phyloP scores from a whole-genome alignment of 2,329 filamentous ascomycete genomes.

The Penicillium thymicola region DNA sequence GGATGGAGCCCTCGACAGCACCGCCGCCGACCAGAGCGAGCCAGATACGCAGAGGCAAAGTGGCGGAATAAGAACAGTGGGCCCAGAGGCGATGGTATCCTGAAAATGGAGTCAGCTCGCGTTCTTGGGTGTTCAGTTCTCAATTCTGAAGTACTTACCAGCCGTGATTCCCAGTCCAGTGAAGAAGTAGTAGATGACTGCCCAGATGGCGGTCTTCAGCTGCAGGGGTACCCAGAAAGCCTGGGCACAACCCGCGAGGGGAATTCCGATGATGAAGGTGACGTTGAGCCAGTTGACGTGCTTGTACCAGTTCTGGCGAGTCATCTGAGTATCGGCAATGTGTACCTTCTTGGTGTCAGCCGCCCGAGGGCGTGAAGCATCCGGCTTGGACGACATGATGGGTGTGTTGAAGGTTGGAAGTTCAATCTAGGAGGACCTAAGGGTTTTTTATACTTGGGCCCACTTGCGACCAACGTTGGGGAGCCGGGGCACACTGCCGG shows the following conservation, averaged over 20 bases:
- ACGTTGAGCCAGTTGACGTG: conserved; percentile 94
- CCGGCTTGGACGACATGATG: conserved; percentile 39
- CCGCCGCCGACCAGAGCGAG: conserved; percentile 77
- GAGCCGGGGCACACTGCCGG: conserved; percentile 15
- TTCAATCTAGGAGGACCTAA: conserved; percentile 9
- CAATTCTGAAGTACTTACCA: conserved; percentile 48
- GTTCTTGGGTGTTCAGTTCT: background rate
- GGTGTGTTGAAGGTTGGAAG: conserved; percentile 11
- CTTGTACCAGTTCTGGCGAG: conserved; percentile 79
- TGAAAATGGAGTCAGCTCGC: conserved; percentile 23
- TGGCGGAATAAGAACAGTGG: conserved; percentile 78
- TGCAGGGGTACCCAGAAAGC: conserved; percentile 76
- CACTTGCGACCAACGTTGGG: conserved; percentile 28
- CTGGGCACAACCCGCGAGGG: conserved; percentile 67
- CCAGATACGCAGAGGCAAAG: conserved; percentile 72
- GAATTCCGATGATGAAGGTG: conserved; percentile 73
- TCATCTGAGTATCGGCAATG: conserved; percentile 79
- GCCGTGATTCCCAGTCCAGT: conserved; percentile 77
- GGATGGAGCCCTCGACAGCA: conserved; percentile 78
- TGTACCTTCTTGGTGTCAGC: conserved; percentile 67
- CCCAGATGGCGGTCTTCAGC: conserved; percentile 68
- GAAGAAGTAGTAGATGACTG: conserved; percentile 78
- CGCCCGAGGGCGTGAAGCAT: conserved; percentile 33
- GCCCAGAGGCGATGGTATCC: conserved; percentile 83
- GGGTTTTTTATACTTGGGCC: conserved; percentile 23